Base-by-base conservation (phyloP, 1,284 basidiomycete species). In the Grifola frondosa region DNA sequence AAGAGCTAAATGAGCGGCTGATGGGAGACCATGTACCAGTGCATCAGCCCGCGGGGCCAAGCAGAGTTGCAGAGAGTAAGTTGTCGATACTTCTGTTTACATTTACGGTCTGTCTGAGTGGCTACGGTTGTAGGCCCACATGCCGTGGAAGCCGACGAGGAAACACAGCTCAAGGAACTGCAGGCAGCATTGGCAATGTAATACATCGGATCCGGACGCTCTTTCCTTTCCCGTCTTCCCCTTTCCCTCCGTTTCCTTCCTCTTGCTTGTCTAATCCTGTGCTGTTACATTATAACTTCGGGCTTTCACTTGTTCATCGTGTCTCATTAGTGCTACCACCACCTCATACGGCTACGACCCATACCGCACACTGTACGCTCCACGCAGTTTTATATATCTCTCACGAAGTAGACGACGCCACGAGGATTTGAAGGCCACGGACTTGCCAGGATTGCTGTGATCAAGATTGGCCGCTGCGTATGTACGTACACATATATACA, bases 101-200 rank as follows among this genome's bases (percentile, higher is more conserved):
- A 33, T 7, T 42, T 45, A 52, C 24, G 44, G 46, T 15, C 24
- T 25, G 32, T 29, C 39, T 44, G 44, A 52, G 47, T 42, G 40
- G 49, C 44, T 40, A 24, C 23, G 48, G 54, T 47, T 50, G 48
- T 60, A 64, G 65, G 65, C 38, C 68, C 66, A 64, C 66, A 60
- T 45, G 78, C 74, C 40, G 84, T 82, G 58, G 91, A 96, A 62
- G 91, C 96, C 72, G 95, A 97, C 73, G 95, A 98, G 66, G 96
- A 95, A 56, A 86, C 81, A 33, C 88, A 98, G 68, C 82, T 99
- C 61, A 83, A 81, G 64, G 84, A 92, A 65, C 74, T 99, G 56
- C 96, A 98, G 71, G 95, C 93, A 15, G 86, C 86, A 46, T 70
- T 97, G 60, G 88, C 93, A 28, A 91, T 95, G 88, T 95, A 72